A percentile compares a stretch with the other conserved stretches of the same genome.
These are phyloP conservation scores for Nectriaceae sp. DNA, from an alignment of 2,329 filamentous ascomycete species.

Conservation along the genomic window DNA sequence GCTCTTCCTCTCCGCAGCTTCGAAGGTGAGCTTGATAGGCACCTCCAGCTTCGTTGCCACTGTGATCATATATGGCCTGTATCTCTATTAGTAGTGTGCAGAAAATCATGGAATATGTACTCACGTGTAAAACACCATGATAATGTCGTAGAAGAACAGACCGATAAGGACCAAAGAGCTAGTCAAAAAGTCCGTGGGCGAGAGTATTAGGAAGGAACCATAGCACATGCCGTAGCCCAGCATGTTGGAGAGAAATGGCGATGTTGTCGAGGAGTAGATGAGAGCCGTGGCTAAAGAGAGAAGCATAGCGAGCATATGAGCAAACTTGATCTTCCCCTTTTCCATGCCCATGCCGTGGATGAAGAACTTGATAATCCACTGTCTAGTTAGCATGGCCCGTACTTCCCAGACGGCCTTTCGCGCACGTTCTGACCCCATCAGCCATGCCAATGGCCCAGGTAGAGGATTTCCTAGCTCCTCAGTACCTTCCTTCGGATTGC, in stretches of 20 bases:
- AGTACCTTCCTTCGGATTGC: constrained; percentile 28
- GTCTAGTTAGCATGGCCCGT: constrained; percentile 50
- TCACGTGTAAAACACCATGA: constrained; percentile 85
- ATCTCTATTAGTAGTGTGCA: constrained; percentile 17
- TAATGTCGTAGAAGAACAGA: constrained; percentile 93
- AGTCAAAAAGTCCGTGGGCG: constrained; percentile 83
- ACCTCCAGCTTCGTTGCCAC: constrained; percentile 89
- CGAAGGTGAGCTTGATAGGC: constrained; percentile 87
- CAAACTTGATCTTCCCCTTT: constrained; percentile 55
- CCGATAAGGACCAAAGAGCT: constrained; percentile 76
- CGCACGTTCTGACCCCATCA: constrained; percentile 27
- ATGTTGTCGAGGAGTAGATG: constrained; percentile 66
- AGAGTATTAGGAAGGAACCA: constrained; percentile 77
- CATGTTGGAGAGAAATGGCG: constrained; percentile 71
- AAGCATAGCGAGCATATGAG: constrained; percentile 57
- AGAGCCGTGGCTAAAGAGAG: constrained; percentile 56
- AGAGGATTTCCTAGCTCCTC: constrained; percentile 30
- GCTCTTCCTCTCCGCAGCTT: constrained; percentile 63
- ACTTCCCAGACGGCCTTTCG: constrained; percentile 46
- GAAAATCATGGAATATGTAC: constrained; percentile 29
- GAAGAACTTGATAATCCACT: constrained; percentile 52
- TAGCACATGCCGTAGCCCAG: constrained; percentile 89
- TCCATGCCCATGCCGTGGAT: constrained; percentile 53
- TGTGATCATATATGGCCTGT: constrained; percentile 77
- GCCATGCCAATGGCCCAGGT: constrained; percentile 36